phyloP scores from a whole-genome alignment of 2,329 filamentous ascomycete species.

The Trichophyton schoenleinii region DNA sequence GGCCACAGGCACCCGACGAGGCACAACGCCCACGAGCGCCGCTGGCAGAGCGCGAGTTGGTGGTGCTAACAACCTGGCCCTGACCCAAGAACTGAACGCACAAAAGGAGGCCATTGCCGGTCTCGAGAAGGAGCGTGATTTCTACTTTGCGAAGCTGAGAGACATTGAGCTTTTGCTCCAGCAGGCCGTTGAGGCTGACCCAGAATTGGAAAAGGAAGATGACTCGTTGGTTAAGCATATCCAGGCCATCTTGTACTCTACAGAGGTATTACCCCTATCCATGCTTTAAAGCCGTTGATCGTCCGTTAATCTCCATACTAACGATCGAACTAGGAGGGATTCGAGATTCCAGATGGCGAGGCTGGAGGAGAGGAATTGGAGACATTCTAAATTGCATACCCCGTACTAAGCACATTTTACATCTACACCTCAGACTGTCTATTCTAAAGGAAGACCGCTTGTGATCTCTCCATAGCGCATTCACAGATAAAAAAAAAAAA shows the following conservation, averaged over 20 bases:
- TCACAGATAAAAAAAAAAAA: background rate
- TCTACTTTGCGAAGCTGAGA: conserved; percentile 97
- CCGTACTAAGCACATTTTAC: background rate
- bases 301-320: background rate
- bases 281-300: background rate
- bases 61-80: conserved; percentile 51
- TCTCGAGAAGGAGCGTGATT: conserved; percentile 90
- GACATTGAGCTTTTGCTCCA: conserved; percentile 95
- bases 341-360: conserved; percentile 78
- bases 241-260: conserved; percentile 92
- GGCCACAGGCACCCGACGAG: conserved; percentile 39
- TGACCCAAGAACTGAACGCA: conserved; percentile 74
- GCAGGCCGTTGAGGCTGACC: conserved; percentile 81
- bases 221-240: conserved; percentile 88
- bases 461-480: background rate
- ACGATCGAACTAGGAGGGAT: conserved; percentile 35
- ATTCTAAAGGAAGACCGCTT: background rate
- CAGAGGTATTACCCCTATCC: conserved; percentile 48
- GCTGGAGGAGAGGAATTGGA: conserved; percentile 36
- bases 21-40: conserved; percentile 47
- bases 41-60: conserved; percentile 35
- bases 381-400: conserved; percentile 22
- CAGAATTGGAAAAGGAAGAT: conserved; percentile 87
- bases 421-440: background rate
- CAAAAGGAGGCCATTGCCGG: conserved; percentile 93